These are phyloP conservation scores for Rosellinia necatrix DNA, from an alignment of 2,329 filamentous ascomycete species.

Conservation along the genomic window DNA sequence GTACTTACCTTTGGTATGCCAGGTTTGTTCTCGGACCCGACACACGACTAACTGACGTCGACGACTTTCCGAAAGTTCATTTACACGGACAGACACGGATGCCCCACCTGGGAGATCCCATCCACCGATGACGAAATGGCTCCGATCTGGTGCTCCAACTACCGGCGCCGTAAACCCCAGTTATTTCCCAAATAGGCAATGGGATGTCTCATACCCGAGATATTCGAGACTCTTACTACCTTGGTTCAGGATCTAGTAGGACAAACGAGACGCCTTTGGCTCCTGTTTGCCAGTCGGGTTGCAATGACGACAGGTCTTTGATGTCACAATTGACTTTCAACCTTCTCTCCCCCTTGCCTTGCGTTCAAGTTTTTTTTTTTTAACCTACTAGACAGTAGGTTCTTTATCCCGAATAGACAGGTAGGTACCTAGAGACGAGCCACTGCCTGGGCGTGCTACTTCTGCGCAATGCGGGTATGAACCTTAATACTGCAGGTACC, in stretches of 20 bases:
- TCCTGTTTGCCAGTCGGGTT: no score
- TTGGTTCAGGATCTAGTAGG: constrained; percentile 17
- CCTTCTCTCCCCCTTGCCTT: neutral
- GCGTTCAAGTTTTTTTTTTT: no score
- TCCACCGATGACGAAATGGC: constrained; percentile 33
- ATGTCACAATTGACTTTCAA: constrained; percentile 32
- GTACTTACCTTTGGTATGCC: no score
- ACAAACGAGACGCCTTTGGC: neutral
- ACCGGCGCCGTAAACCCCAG: constrained; percentile 16
- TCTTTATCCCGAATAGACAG: constrained; percentile 2
- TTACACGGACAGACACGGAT: no score
- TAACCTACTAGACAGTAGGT: neutral
- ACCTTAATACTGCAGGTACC: no score
- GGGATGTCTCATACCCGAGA: constrained; percentile 7
- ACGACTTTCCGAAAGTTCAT: constrained; percentile 4
- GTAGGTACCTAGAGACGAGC: no score
- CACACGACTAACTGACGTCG: constrained; percentile 20
- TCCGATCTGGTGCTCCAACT: constrained; percentile 22
- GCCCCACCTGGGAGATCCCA: constrained; percentile 1
- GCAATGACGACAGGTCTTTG: constrained; percentile 26
- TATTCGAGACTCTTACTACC: neutral
- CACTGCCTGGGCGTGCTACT: neutral
- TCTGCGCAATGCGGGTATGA: no score
- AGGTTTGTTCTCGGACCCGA: neutral
- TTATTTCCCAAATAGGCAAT: constrained; percentile 28